Conservation (phyloP, 176 grass and related monocot species). For the Musa itinerans region DNA sequence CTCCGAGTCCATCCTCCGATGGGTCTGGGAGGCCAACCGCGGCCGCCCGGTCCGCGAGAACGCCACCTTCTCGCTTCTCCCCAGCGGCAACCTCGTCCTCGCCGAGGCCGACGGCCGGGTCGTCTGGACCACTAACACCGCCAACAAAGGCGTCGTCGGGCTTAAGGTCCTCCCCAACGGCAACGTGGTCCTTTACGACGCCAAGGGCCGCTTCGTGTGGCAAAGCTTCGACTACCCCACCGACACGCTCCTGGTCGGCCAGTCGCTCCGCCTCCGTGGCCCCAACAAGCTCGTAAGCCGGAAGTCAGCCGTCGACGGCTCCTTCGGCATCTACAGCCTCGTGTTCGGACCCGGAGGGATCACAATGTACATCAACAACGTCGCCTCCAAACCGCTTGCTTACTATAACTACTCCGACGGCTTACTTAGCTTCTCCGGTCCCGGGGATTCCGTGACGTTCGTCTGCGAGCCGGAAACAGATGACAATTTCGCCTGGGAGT, state of each 20-base stretch:
- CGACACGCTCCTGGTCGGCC: conserved; percentile 33
- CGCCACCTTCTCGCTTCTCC: conserved; percentile 38
- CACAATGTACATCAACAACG: conserved; percentile 13
- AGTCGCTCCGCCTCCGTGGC: conserved; percentile 15
- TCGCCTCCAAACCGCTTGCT: conserved; percentile 13
- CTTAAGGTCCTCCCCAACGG: conserved; percentile 27
- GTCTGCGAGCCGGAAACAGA: conserved; percentile 23
- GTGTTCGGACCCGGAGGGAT: conserved; percentile 8
- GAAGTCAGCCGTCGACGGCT: conserved; percentile 18
- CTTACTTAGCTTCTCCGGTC: conserved; percentile 14
- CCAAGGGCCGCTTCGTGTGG: conserved; percentile 22
- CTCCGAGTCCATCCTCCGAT: conserved; percentile 33
- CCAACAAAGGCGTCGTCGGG: conserved; percentile 28
- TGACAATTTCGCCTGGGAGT: conserved; percentile 28
- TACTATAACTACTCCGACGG: conserved; percentile 44
- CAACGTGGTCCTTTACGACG: conserved; percentile 31
- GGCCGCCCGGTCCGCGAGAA: conserved; percentile 29
- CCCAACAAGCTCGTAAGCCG: conserved; percentile 23
- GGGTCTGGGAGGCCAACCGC: conserved; percentile 39
- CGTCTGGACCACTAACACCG: conserved; percentile 27
- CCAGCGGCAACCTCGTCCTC: conserved; percentile 35
- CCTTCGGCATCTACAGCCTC: conserved; percentile 13
- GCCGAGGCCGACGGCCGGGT: conserved; percentile 30
- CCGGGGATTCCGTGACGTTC: conserved; percentile 16
- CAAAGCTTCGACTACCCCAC: conserved; percentile 40